phyloP scores from a whole-genome alignment of 2,329 filamentous ascomycete genomes.

The Aureobasidium sp. region DNA sequence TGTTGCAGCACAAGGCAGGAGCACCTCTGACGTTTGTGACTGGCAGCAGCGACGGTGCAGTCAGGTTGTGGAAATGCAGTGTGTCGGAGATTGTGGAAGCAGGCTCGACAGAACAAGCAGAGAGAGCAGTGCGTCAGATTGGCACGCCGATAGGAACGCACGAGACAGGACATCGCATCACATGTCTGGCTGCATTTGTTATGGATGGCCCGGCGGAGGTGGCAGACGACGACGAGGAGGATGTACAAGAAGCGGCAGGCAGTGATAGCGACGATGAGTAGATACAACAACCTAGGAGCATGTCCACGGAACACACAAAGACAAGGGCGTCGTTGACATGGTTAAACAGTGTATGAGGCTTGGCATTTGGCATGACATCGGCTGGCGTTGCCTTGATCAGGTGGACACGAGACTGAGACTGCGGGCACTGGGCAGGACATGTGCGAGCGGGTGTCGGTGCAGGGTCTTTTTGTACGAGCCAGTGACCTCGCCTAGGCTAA shows the following conservation, averaged over 20 bases:
- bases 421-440: not conserved
- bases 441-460: slow-evolving; percentile 1
- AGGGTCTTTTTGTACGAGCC: slow-evolving; percentile 1
- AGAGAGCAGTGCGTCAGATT: slow-evolving; percentile 47
- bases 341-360: not conserved
- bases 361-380: not conserved
- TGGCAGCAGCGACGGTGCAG: slow-evolving; percentile 84
- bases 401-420: not conserved
- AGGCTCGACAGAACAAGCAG: not conserved
- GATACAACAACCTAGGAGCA: slow-evolving; percentile 42
- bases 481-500: slow-evolving; percentile 13
- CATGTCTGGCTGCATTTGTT: slow-evolving; percentile 85
- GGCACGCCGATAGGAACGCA: slow-evolving; percentile 80
- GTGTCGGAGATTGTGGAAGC: slow-evolving; percentile 14
- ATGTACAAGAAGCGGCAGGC: slow-evolving; percentile 5
- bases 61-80: slow-evolving; percentile 79
- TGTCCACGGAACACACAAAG: too few relatives aligned
- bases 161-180: slow-evolving; percentile 89
- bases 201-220: slow-evolving; percentile 59
- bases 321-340: too few relatives aligned
- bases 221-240: slow-evolving; percentile 8
- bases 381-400: slow-evolving; percentile 4
- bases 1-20: slow-evolving; percentile 54
- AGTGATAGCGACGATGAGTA: slow-evolving; percentile 23
- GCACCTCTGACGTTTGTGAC: slow-evolving; percentile 68